These are phyloP conservation scores for Fibroporia radiculosa DNA, from an alignment of 768 basidiomycete genomes.

Conservation along the genomic window DNA sequence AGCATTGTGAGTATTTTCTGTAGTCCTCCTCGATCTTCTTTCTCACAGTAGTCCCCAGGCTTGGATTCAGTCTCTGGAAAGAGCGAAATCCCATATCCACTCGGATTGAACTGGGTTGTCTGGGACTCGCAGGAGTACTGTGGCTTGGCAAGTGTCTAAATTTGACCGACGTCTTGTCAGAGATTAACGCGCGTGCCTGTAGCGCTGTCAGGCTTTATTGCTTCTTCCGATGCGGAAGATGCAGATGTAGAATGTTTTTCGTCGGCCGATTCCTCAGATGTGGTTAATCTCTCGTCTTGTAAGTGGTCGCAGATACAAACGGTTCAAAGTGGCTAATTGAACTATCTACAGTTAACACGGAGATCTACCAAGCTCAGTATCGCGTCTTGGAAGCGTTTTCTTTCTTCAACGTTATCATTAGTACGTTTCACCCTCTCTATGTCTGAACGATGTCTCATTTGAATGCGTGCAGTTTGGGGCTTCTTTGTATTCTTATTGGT, in stretches of 20 bases:
- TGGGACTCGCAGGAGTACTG: constrained; percentile 65
- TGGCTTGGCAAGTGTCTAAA: constrained; percentile 58
- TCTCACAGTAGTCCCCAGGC: constrained; percentile 29
- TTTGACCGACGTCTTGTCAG: not conserved
- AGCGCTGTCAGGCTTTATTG: constrained; percentile 72
- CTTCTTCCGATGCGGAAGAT: constrained; percentile 66
- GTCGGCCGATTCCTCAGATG: constrained; percentile 40
- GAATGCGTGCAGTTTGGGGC: constrained; percentile 34
- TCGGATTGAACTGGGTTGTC: constrained; percentile 62
- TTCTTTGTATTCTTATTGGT: constrained; percentile 39
- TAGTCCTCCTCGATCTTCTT: constrained; percentile 2
- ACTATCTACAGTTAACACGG: constrained; percentile 56
- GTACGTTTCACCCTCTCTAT: constrained; percentile 32
- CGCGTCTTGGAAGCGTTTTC: constrained; percentile 76
- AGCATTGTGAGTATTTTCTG: constrained; percentile 44
- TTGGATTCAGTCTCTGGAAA: constrained; percentile 55
- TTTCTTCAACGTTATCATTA: constrained; percentile 64
- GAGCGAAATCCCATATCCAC: constrained; percentile 75
- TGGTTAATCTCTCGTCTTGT: constrained; percentile 63
- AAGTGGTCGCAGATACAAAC: constrained; percentile 24
- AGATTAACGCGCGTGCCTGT: constrained; percentile 1
- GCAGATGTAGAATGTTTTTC: constrained; percentile 82
- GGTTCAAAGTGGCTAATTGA: not conserved
- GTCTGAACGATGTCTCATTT: constrained; percentile 10
- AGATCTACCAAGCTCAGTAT: constrained; percentile 86